Base-by-base conservation (phyloP, 805 yeast genomes). In the Helenozyma baotianmanensis region DNA sequence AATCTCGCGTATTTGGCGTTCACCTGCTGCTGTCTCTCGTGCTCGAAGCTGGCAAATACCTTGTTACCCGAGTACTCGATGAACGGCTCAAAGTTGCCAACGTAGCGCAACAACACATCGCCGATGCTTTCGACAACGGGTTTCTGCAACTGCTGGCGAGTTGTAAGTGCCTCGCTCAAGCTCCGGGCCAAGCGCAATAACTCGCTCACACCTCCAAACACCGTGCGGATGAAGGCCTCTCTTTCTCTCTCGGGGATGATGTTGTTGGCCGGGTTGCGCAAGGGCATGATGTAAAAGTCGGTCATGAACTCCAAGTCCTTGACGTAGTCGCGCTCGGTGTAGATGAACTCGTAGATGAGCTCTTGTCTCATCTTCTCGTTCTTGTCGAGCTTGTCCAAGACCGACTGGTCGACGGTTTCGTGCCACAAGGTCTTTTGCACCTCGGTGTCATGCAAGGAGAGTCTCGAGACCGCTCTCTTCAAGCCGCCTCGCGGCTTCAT, bases 321-420 rank as follows among this genome's bases (percentile, higher is more conserved):
- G 33, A 92, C 95, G 58, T 89, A 92, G 45, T 92, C 95, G 38
- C 97, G 76, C 63, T 92, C 97, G 2, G 97, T 90, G 43, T 84
- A 84, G 31, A 87, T 84, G 21, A 89, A 82, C 61, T 92, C 98
- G 62, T 87, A 90, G 29, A 92, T 92, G 43, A 89, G 80, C 52
- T 92, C 98, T 59, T 92, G 98, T 42, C 97, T 75, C 64, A 87
- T 87, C 49, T 85, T 81, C 54, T 92, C 98, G 33, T 67, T 74
- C 47, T 86, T 89, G 36, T 85, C 86, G 37, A 90, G 72, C 29
- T 79, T 69, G 36, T 85, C 94, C 53, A 89, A 73, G 5, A 88
- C 62, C 27, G 78, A 80, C 49, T 79, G 75, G 3, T 96, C 81
- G 9, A 92, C 98, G 2, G 95, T 82, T 49, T 84, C 84, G 33